Base-by-base conservation (phyloP, 2,329 filamentous ascomycete species). In the Aspergillus costaricaensis region DNA sequence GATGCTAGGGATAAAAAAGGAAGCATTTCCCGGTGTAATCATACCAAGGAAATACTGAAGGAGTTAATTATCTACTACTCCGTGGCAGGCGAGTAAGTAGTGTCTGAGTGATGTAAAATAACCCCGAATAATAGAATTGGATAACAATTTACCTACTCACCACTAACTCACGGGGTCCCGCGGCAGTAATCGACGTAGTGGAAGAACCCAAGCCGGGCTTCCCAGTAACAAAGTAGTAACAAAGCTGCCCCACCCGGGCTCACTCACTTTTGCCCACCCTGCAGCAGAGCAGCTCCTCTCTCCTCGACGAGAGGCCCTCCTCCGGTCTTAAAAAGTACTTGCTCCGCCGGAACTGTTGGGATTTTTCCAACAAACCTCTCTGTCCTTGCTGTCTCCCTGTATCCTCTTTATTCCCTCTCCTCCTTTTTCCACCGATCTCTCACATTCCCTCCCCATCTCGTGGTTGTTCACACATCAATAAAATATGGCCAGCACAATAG, bases 401-500 rank as follows among this genome's bases (percentile, higher is more conserved):
- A 44, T 59, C 48, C 63, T 56, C 56, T 51, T 55, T 55, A 57
- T 58, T 56, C 60, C 53, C 55, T 61, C 56, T 38, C 53, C 60
- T 61, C 38, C 32, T 60, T 61, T 58, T 58, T 59, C 56, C 54
- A 19, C 49, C 59, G 52, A 58, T 10, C 55, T 51, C 54, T 61
- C n/a, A 52, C 50, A 59, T 39, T 61, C 62, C 56, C 56, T 57
- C 55, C 61, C 53, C 61, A 57, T 51, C 51, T 36, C 53, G 59
- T 55, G 51, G 53, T 60, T 56, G 54, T 59, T 58, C 59, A 58
- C 55, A 59, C 55, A 59, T 63, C 57, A 52, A 50, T 55, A 38
- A 55, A 73, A 66, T 23, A 85, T 85, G 83, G 72, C 82, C 58
- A 80, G 80, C 74, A 82, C 81, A 47, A 74, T 84, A 69, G 77